Conservation (phyloP, 1,284 basidiomycete genomes). For the Cryptococcus wingfieldii region DNA sequence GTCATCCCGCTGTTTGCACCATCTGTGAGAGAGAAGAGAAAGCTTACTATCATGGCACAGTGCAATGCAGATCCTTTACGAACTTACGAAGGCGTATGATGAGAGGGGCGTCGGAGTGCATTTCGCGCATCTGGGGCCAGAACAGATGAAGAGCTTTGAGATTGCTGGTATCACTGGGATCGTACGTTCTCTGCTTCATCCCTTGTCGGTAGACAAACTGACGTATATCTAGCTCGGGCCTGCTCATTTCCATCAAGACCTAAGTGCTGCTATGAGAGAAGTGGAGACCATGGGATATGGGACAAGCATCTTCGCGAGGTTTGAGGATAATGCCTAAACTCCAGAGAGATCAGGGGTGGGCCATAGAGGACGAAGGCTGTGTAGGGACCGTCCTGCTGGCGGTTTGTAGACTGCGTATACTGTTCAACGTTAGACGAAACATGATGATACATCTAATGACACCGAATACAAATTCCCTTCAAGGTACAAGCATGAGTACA, state of each 20-base stretch:
- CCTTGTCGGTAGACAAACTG: constrained; percentile 52
- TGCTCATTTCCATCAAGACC: constrained; percentile 66
- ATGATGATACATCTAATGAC: too few species aligned
- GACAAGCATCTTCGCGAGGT: constrained; percentile 22
- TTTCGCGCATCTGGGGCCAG: constrained; percentile 68
- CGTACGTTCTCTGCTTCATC: constrained; percentile 20
- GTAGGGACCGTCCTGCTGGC: too few species aligned
- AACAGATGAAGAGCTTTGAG: constrained; percentile 58
- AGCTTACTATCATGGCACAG: constrained; percentile 47
- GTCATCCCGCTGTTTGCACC: constrained; percentile 34
- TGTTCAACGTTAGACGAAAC: too few species aligned
- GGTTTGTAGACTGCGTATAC: too few species aligned
- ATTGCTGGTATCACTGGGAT: constrained; percentile 40
- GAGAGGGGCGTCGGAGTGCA: constrained; percentile 67
- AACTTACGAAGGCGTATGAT: constrained; percentile 70
- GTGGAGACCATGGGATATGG: constrained; percentile 43
- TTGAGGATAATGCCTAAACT: neutral
- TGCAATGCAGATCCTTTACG: constrained; percentile 77
- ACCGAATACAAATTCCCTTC: too few species aligned
- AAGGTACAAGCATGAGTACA: too few species aligned
- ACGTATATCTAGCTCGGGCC: constrained; percentile 58
- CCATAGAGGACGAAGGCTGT: too few species aligned
- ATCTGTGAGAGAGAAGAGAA: neutral
- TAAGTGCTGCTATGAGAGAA: constrained; percentile 49
- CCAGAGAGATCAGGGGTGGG: too few species aligned